These are phyloP conservation scores for Colletotrichum plurivorum DNA, from an alignment of 2,329 filamentous ascomycete species.

Conservation along the genomic window DNA sequence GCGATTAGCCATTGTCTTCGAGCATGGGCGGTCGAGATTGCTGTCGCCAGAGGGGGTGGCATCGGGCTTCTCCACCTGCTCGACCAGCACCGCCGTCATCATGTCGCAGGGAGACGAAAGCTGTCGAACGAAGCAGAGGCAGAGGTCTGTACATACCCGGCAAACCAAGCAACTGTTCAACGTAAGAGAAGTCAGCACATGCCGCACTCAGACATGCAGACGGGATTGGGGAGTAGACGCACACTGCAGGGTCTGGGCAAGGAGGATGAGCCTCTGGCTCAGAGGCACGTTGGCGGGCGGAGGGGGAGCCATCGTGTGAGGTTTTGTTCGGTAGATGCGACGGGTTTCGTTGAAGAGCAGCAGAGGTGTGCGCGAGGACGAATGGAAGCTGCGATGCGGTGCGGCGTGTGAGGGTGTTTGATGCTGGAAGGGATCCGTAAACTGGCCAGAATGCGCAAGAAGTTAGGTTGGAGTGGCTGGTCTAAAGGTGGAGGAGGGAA, in stretches of 20 bases:
- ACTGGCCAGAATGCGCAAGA: constrained; percentile 41
- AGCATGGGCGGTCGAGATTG: background rate
- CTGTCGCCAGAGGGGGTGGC: background rate
- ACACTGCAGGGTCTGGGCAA: constrained; percentile 95
- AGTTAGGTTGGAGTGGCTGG: constrained; percentile 39
- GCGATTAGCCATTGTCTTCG: constrained; percentile 8
- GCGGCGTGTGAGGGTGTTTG: constrained; percentile 27
- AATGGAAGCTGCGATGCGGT: background rate
- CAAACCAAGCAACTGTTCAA: constrained; percentile 80
- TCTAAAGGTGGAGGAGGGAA: constrained; percentile 33
- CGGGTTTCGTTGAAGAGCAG: background rate
- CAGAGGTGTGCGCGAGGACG: background rate
- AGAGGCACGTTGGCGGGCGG: constrained; percentile 79
- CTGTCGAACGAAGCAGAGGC: constrained; percentile 26
- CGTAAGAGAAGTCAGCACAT: constrained; percentile 52
- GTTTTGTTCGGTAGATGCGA: background rate
- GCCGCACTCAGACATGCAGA: constrained; percentile 42
- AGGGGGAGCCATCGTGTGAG: constrained; percentile 68
- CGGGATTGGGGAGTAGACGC: constrained; percentile 56
- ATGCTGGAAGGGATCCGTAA: constrained; percentile 33
- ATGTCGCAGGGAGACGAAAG: constrained; percentile 34
- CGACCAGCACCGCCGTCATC: constrained; percentile 10
- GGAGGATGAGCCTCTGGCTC: constrained; percentile 79
- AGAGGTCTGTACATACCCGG: constrained; percentile 73
- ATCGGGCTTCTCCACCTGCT: constrained; percentile 9